Evolutionary conservation across 2,329 filamentous ascomycete genomes (phyloP).

Genomic region (Cladophialophora yegresii): DNA sequence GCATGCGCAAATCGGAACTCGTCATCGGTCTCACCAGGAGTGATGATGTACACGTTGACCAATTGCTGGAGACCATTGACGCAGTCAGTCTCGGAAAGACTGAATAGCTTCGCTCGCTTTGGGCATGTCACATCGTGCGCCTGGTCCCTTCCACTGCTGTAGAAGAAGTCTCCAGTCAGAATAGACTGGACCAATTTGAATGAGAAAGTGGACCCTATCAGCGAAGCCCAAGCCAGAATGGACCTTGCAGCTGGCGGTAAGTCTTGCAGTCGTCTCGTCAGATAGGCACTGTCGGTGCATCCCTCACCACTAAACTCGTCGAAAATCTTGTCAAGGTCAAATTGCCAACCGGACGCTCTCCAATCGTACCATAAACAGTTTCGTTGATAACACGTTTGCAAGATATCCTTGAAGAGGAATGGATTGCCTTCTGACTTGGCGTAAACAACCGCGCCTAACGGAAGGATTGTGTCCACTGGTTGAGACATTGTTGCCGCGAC

Average conservation of each 20-base stretch:
- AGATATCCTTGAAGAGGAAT: slow-evolving; percentile 88
- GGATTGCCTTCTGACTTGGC: slow-evolving; percentile 87
- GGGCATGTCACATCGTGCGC: slow-evolving; percentile 43
- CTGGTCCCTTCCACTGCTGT: slow-evolving; percentile 46
- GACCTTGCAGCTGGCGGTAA: slow-evolving; percentile 72
- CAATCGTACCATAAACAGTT: slow-evolving; percentile 92
- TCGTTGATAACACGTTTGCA: slow-evolving; percentile 81
- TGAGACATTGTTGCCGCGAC: slow-evolving; percentile 80
- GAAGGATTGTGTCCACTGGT: slow-evolving; percentile 68
- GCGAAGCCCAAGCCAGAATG: slow-evolving; percentile 81
- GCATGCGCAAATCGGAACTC: slow-evolving; percentile 87
- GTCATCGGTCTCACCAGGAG: slow-evolving; percentile 81
- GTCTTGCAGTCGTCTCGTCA: slow-evolving; percentile 74
- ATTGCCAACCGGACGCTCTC: slow-evolving; percentile 77
- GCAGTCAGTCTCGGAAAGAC: slow-evolving; percentile 67
- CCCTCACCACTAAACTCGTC: slow-evolving; percentile 81
- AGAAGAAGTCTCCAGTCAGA: slow-evolving; percentile 72
- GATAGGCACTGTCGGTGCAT: slow-evolving; percentile 78
- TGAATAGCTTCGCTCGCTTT: slow-evolving; percentile 51
- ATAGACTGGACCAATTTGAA: slow-evolving; percentile 78
- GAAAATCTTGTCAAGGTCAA: slow-evolving; percentile 81
- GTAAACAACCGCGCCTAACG: slow-evolving; percentile 80
- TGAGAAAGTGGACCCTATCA: slow-evolving; percentile 80
- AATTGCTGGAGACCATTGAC: slow-evolving; percentile 79
- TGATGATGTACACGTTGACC: slow-evolving; percentile 76